Evolutionary conservation across 306 rosid genomes (phyloP), one percentile per base, ranked within the genome.

Genomic region (Cucumis cinereus): DNA sequence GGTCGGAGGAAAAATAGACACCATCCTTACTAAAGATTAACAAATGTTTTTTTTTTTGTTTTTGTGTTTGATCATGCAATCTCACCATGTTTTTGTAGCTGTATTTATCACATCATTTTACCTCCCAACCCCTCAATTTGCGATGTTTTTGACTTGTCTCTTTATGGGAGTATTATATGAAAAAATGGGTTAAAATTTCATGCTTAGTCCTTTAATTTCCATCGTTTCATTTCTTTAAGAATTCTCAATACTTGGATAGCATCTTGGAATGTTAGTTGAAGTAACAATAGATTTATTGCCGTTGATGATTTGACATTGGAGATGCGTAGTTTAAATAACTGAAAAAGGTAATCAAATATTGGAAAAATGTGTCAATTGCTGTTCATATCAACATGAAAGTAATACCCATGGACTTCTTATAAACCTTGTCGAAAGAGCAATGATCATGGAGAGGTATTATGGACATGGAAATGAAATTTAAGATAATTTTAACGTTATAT

Each of bases 1-100:
- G 62, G 72, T 76, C 83, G 90, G 75, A 85, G 83, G 84, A 87
- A 83, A 85, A 84, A 79, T 57, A 87, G 97, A 43, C 96, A 86
- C 36, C 86, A 85, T 1, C 97, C 99, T 14, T 94, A 92, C 64
- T 90, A 86, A 86, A 26, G 13, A 47, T 49, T 1, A 49, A 15
- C 59, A 26, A 8, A 15, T 45, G 58, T 70, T 47, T 47, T 13
- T 45, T n/a, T n/a, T n/a, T n/a, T n/a, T n/a, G n/a, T n/a, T n/a
- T 24, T 7, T 23, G 10, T 40, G n/a, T 40, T 43, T 68, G 40
- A 45, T 70, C 73, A 64, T 40, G 2, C 20, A 40, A 66, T 38
- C 28, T 47, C 26, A 10, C 23, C 6, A 68, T 23, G 38, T 47
- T 70, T 69, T 8, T 70, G n/a, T 45, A 69, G 74, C 53, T 69